phyloP scores from a whole-genome alignment of 202 grass and related monocot genomes.

The Brachypodium distachyon region DNA sequence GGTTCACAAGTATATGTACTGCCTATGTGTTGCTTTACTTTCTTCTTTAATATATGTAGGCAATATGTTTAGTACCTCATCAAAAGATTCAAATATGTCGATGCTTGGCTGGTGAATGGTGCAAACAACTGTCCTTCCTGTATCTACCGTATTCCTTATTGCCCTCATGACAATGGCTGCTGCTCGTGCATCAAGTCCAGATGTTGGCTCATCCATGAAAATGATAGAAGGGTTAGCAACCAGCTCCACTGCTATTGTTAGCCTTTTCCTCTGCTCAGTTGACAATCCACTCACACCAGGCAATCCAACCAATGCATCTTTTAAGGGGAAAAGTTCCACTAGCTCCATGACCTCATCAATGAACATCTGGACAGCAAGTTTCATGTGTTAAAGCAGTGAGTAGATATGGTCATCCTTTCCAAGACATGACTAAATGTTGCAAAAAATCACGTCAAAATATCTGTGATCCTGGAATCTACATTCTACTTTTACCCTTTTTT shows the following conservation, averaged over 20 bases:
- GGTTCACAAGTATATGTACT: background rate
- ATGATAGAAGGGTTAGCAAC: slow-evolving; percentile 89
- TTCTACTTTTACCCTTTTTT: background rate
- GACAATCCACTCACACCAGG: slow-evolving; percentile 76
- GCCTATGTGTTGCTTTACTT: background rate
- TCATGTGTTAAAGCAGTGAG: slow-evolving; percentile 4
- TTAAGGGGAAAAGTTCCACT: slow-evolving; percentile 66
- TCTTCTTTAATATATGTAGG: background rate
- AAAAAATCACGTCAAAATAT: background rate
- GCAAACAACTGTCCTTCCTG: slow-evolving; percentile 80
- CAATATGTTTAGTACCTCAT: slow-evolving; percentile 49
- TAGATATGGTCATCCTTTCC: background rate
- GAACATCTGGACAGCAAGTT: slow-evolving; percentile 56
- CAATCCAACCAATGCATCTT: slow-evolving; percentile 69
- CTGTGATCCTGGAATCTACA: background rate
- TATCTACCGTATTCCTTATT: slow-evolving; percentile 79
- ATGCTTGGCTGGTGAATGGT: slow-evolving; percentile 93
- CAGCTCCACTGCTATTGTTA: slow-evolving; percentile 80
- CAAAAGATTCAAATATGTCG: slow-evolving; percentile 91
- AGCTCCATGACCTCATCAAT: slow-evolving; percentile 90
- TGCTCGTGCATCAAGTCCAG: slow-evolving; percentile 79
- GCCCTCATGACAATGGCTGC: slow-evolving; percentile 90
- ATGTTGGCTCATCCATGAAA: slow-evolving; percentile 95
- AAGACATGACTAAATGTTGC: background rate
- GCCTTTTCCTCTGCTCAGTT: slow-evolving; percentile 80